These are phyloP conservation scores for Dothistroma pini DNA, from an alignment of 2,329 filamentous ascomycete genomes.

Conservation along the genomic window DNA sequence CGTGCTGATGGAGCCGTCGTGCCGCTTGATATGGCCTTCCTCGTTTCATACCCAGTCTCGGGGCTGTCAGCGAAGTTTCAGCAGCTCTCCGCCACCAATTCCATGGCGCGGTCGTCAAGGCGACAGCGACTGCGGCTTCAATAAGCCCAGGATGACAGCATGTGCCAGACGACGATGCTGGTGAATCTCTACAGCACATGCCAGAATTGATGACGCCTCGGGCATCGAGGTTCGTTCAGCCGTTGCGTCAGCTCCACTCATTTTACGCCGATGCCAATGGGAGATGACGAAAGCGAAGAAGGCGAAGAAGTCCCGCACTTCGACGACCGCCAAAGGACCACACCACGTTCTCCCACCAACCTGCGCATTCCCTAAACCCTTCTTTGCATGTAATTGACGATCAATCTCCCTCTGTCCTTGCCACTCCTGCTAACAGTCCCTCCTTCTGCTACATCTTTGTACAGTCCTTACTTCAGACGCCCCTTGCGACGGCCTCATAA, in stretches of 20 bases:
- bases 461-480: background rate
- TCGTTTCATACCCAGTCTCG: background rate
- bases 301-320: background rate
- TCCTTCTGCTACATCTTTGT: constrained; percentile 2
- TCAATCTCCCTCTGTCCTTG: background rate
- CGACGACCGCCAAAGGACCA: background rate
- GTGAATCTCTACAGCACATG: background rate
- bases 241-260: background rate
- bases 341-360: background rate
- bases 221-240: background rate
- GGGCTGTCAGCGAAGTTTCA: background rate
- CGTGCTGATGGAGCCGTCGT: no score
- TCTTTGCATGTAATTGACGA: background rate
- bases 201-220: background rate
- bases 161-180: background rate
- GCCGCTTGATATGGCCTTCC: background rate
- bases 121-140: background rate
- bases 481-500: background rate
- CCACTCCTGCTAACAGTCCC: background rate
- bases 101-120: background rate
- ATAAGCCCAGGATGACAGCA: background rate
- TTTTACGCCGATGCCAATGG: background rate
- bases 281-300: background rate
- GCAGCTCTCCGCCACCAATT: background rate
- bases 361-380: background rate